phyloP scores from a whole-genome alignment of 495 filamentous ascomycete genomes.

The Penicillium flavigenum region DNA sequence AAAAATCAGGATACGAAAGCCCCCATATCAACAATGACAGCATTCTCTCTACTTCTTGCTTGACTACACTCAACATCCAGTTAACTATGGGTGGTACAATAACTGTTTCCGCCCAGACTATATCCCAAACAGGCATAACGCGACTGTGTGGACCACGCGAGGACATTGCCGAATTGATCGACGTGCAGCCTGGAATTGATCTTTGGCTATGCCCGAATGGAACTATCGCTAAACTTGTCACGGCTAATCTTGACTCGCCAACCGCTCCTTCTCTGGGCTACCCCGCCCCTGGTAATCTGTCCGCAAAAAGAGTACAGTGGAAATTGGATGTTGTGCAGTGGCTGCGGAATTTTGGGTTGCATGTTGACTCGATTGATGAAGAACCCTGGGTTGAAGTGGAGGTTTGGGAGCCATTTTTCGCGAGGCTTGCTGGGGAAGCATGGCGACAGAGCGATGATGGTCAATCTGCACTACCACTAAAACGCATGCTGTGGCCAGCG shows the following conservation, averaged over 20 bases:
- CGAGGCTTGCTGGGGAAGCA: conserved; percentile 41
- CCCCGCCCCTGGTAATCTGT: conserved; percentile 12
- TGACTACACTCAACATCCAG: conserved; percentile 45
- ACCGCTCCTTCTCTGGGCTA: conserved; percentile 26
- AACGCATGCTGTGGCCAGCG: conserved; percentile 50
- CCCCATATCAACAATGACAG: conserved; percentile 32
- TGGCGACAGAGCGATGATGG: conserved; percentile 36
- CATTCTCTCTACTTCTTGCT: conserved; percentile 28
- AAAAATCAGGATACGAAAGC: conserved; percentile 34
- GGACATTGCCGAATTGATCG: conserved; percentile 20
- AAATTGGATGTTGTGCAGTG: conserved; percentile 42
- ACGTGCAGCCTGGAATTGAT: conserved; percentile 34
- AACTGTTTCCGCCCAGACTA: conserved; percentile 41
- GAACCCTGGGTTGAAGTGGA: conserved; percentile 48
- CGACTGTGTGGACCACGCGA: conserved; percentile 31
- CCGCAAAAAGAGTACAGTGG: conserved; percentile 36
- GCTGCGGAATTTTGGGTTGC: conserved; percentile 42
- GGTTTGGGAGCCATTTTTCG: conserved; percentile 49
- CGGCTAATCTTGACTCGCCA: conserved; percentile 25
- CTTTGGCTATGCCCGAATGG: conserved; percentile 55
- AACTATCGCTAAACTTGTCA: conserved; percentile 45
- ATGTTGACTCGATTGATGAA: conserved; percentile 36
- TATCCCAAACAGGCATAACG: conserved; percentile 39
- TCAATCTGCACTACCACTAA: conserved; percentile 40
- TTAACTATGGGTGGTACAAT: conserved; percentile 40